These are phyloP conservation scores for Aspergillus neoniger DNA, from an alignment of 2,329 filamentous ascomycete species.

Conservation along the genomic window DNA sequence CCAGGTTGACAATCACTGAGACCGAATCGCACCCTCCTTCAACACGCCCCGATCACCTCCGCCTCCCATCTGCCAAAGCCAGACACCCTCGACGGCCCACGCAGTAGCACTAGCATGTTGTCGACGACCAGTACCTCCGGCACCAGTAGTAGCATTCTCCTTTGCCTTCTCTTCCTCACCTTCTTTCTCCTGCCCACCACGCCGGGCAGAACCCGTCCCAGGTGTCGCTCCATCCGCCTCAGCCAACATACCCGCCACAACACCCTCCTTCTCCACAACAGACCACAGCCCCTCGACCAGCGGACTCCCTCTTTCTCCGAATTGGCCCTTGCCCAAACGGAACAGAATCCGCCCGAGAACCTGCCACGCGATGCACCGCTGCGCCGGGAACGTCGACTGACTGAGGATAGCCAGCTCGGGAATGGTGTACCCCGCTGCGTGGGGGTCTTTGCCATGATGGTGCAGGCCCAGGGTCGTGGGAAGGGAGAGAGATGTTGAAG, in stretches of 20 bases:
- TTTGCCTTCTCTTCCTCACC: neutral
- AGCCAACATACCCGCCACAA: slow-evolving; percentile 74
- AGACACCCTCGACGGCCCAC: slow-evolving; percentile 86
- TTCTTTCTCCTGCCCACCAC: slow-evolving; percentile 42
- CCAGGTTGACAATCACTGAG: slow-evolving; percentile 20
- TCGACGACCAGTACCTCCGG: slow-evolving; percentile 30
- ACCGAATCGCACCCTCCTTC: slow-evolving; percentile 36
- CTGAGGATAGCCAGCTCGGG: slow-evolving; percentile 79
- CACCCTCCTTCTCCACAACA: slow-evolving; percentile 72
- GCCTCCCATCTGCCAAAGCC: slow-evolving; percentile 78
- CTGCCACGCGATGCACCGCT: slow-evolving; percentile 89
- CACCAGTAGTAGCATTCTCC: neutral
- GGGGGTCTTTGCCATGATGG: slow-evolving; percentile 89
- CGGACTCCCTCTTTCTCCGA: slow-evolving; percentile 61
- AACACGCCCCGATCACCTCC: slow-evolving; percentile 47
- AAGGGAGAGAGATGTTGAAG: slow-evolving; percentile 70
- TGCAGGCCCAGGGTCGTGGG: slow-evolving; percentile 80
- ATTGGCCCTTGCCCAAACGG: slow-evolving; percentile 73
- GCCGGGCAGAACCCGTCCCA: neutral
- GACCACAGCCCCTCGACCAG: slow-evolving; percentile 81
- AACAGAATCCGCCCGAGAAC: slow-evolving; percentile 84
- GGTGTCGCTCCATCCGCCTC: slow-evolving; percentile 65
- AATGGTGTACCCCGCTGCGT: slow-evolving; percentile 92
- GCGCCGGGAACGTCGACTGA: slow-evolving; percentile 78
- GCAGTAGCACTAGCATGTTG: slow-evolving; percentile 76